Percentiles rank a stretch among this genome's conserved stretches.
Evolutionary conservation across 129 eudicot species (phyloP).

Genomic region (Artemisia tridentata): DNA sequence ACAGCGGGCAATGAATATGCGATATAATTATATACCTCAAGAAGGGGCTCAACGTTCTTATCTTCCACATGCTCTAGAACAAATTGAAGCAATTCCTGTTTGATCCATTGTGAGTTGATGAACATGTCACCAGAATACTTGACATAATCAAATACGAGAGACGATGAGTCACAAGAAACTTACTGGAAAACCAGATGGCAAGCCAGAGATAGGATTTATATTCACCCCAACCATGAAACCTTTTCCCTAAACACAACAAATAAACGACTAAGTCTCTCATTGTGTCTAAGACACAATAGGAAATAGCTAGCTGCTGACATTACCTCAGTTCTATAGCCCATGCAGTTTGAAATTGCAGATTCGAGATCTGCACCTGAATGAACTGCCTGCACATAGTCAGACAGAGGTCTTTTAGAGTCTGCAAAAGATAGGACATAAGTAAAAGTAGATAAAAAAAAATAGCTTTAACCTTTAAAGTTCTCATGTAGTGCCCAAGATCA

Average conservation of each 20-base stretch:
- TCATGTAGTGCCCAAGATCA: constrained; percentile 93
- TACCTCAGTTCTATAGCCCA: constrained; percentile 90
- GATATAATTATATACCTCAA: constrained; percentile 57
- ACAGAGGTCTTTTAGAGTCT: constrained; percentile 12
- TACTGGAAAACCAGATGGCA: constrained; percentile 93
- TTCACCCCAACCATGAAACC: constrained; percentile 98
- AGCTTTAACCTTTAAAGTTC: constrained; percentile 71
- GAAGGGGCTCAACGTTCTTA: constrained; percentile 79
- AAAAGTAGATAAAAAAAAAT: neutral
- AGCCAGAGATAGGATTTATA: constrained; percentile 82
- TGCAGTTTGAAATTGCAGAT: constrained; percentile 87
- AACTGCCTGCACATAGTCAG: constrained; percentile 63
- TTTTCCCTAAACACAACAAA: constrained; percentile 61
- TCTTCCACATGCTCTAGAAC: constrained; percentile 83
- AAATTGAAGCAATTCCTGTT: constrained; percentile 83
- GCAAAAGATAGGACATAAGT: neutral
- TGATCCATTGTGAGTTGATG: constrained; percentile 17
- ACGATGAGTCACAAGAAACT: constrained; percentile 12
- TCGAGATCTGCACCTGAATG: constrained; percentile 99
- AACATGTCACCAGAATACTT: neutral
- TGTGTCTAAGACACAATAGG: neutral
- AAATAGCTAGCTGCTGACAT: constrained; percentile 14
- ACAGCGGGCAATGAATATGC: too few relatives aligned
- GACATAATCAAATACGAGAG: constrained; percentile 11
- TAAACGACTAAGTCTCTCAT: constrained; percentile 2